Percentiles rank a stretch among this genome's conserved stretches.
Evolutionary conservation across 2,329 filamentous ascomycete species (phyloP).

Genomic region (Aspergillus pseudonomiae): DNA sequence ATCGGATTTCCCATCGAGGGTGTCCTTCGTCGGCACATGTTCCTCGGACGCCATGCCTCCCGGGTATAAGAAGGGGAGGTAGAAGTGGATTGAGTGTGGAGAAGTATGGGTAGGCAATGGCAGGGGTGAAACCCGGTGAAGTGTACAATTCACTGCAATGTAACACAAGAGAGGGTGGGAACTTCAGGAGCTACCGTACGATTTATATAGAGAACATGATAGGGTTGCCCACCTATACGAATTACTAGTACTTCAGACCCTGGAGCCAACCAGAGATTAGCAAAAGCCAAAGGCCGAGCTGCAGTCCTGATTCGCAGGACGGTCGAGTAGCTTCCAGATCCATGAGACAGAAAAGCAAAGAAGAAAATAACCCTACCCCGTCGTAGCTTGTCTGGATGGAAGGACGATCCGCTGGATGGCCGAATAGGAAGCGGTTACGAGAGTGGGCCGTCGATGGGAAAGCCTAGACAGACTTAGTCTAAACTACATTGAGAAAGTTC

Average conservation of each 20-base stretch:
- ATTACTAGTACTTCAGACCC: not conserved
- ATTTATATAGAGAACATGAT: conserved; percentile 13
- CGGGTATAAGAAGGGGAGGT: not conserved
- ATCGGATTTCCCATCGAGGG: conserved; percentile 17
- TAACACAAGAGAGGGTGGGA: not conserved
- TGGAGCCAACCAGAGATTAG: conserved; percentile 8
- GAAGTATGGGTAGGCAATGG: not conserved
- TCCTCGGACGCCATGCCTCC: conserved; percentile 25
- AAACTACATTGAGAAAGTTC: conserved; percentile 4
- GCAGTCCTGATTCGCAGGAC: conserved; percentile 15
- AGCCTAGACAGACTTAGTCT: not conserved
- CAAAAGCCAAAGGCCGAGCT: conserved; percentile 10
- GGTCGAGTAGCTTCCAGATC: conserved; percentile 6
- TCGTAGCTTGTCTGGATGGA: conserved; percentile 2
- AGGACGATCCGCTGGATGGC: conserved; percentile 11
- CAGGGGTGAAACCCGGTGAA: not conserved
- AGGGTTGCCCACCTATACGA: not conserved
- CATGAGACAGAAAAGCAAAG: conserved; percentile 13
- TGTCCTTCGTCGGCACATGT: conserved; percentile 21
- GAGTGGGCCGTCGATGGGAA: conserved; percentile 14
- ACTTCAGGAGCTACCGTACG: not conserved
- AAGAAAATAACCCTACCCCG: conserved; percentile 14
- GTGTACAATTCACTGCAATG: not conserved
- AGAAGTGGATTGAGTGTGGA: not conserved
- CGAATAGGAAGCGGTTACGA: conserved; percentile 9